Evolutionary conservation across 495 filamentous ascomycete species (phyloP).

Genomic region (Podospora pseudopauciseta): DNA sequence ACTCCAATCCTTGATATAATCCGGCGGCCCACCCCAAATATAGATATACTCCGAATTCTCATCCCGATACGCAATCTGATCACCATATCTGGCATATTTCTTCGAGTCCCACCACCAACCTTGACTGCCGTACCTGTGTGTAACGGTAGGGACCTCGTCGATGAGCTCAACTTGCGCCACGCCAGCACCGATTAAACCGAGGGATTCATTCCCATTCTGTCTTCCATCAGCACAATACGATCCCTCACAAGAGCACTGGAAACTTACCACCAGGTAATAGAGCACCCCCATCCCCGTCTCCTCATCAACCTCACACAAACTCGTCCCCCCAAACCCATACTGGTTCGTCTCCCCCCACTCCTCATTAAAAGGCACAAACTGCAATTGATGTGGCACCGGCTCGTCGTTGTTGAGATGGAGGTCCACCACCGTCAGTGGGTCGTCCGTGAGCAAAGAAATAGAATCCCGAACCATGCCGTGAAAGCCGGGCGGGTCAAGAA

Average conservation of each 20-base stretch:
- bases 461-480: constrained; percentile 39
- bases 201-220: constrained; percentile 31
- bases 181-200: constrained; percentile 32
- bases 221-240: background rate
- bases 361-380: constrained; percentile 34
- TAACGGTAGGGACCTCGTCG: constrained; percentile 33
- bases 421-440: constrained; percentile 32
- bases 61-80: constrained; percentile 36
- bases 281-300: constrained; percentile 20
- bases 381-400: constrained; percentile 31
- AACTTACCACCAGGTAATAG: constrained; percentile 32
- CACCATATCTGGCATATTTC: constrained; percentile 31
- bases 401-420: constrained; percentile 31
- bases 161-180: constrained; percentile 33
- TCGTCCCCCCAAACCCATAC: constrained; percentile 38
- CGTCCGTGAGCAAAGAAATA: constrained; percentile 28
- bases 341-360: constrained; percentile 33
- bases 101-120: constrained; percentile 37
- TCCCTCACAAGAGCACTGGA: background rate
- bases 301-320: constrained; percentile 31
- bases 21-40: constrained; percentile 34
- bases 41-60: constrained; percentile 36
- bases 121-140: constrained; percentile 26
- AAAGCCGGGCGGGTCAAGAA: constrained; percentile 27
- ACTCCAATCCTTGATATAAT: constrained; percentile 19